These are phyloP conservation scores for Oryza brachyantha DNA, from an alignment of 176 grass and related monocot species.

Conservation along the genomic window DNA sequence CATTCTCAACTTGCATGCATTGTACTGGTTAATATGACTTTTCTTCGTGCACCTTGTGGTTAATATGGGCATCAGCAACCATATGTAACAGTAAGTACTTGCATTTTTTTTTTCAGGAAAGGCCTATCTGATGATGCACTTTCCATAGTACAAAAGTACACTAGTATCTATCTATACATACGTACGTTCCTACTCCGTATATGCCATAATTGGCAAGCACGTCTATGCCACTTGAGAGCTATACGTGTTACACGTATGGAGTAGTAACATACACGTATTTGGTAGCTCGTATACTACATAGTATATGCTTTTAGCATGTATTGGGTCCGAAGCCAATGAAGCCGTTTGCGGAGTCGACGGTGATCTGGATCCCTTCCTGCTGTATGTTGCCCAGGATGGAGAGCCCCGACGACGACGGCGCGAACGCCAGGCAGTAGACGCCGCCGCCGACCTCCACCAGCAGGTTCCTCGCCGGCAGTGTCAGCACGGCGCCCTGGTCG, in stretches of 20 bases:
- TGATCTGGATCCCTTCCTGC: slow-evolving; percentile 88
- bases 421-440: slow-evolving; percentile 82
- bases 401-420: slow-evolving; percentile 52
- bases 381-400: slow-evolving; percentile 90
- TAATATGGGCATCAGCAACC: too few species aligned
- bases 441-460: slow-evolving; percentile 69
- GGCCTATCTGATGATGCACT: background rate
- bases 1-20: background rate
- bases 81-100: background rate
- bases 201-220: slow-evolving; percentile 3
- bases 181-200: background rate
- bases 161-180: background rate
- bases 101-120: background rate
- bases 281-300: background rate
- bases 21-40: background rate
- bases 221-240: background rate
- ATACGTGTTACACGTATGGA: background rate
- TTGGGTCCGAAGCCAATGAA: slow-evolving; percentile 80
- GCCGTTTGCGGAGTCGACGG: slow-evolving; percentile 67
- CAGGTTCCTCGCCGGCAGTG: slow-evolving; percentile 84
- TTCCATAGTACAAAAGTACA: background rate
- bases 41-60: too few species aligned
- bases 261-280: background rate
- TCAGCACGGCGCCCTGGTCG: slow-evolving; percentile 51
- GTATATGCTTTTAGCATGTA: slow-evolving; percentile 52